Percentiles rank a stretch among this genome's conserved stretches.
Evolutionary conservation across 352 stramenopile genomes (phyloP).

Genomic region (Globisporangium paroecandrum): DNA sequence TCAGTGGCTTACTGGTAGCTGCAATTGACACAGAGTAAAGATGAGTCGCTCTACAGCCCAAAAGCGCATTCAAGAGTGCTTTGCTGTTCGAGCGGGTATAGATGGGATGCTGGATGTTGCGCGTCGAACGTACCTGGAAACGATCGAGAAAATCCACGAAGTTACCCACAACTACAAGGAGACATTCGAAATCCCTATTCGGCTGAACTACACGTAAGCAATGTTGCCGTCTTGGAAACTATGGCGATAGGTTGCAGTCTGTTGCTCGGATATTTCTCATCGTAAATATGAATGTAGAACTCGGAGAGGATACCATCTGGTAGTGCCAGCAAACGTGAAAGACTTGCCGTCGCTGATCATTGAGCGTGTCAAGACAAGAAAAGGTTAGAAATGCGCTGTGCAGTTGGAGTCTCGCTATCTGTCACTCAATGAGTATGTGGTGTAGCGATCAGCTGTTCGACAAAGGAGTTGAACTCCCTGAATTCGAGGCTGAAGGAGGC

Average conservation of each 20-base stretch:
- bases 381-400: constrained; percentile 29
- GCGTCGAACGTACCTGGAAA: constrained; percentile 74
- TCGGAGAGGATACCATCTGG: constrained; percentile 70
- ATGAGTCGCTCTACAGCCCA: constrained; percentile 61
- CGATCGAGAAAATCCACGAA: constrained; percentile 81
- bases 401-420: background rate
- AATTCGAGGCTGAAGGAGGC: constrained; percentile 82
- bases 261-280: background rate
- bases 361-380: constrained; percentile 60
- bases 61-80: constrained; percentile 85
- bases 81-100: constrained; percentile 75
- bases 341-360: constrained; percentile 61
- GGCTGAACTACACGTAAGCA: constrained; percentile 76
- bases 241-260: background rate
- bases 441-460: constrained; percentile 83
- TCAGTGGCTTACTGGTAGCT: background rate
- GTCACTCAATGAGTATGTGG: constrained; percentile 7
- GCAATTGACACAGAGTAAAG: constrained; percentile 42
- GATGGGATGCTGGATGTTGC: constrained; percentile 86
- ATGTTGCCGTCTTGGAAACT: background rate
- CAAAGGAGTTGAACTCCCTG: constrained; percentile 80
- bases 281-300: constrained; percentile 25
- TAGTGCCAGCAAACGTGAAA: constrained; percentile 48
- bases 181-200: constrained; percentile 54
- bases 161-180: constrained; percentile 75